phyloP scores from a whole-genome alignment of 352 stramenopile genomes.

The Nothophytophthora sp. region DNA sequence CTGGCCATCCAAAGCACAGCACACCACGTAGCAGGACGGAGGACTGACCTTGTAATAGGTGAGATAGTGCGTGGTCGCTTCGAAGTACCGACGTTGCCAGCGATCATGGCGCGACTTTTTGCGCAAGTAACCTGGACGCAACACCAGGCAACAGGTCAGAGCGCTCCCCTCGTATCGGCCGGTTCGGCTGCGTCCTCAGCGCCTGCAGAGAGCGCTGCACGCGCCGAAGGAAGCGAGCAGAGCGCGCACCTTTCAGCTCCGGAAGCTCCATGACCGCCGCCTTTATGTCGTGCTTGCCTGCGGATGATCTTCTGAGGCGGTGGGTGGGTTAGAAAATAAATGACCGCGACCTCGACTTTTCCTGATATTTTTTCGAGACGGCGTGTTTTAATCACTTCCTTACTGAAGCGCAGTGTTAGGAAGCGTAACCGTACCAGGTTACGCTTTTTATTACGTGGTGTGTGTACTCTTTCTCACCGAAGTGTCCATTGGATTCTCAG shows the following conservation, averaged over 20 bases:
- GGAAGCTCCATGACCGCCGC: slow-evolving; percentile 60
- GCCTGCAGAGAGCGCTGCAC: too few species aligned
- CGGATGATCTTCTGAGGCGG: not conserved
- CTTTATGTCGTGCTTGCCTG: too few species aligned
- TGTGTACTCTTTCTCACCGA: too few species aligned
- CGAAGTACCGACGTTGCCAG: slow-evolving; percentile 98
- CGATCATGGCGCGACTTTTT: slow-evolving; percentile 93
- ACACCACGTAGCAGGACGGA: not conserved
- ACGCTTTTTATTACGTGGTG: too few species aligned
- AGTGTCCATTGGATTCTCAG: too few species aligned
- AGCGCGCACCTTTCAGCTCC: slow-evolving; percentile 74
- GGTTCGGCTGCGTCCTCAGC: too few species aligned
- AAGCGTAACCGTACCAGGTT: too few species aligned
- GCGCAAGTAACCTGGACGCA: slow-evolving; percentile 84
- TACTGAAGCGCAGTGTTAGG: too few species aligned
- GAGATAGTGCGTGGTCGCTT: slow-evolving; percentile 97
- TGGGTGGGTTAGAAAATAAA: slow-evolving; percentile 12
- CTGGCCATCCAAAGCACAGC: not conserved
- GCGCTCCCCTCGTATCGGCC: too few species aligned
- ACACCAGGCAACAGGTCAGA: not conserved
- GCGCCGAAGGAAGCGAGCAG: too few species aligned
- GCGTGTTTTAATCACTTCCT: too few species aligned
- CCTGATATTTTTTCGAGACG: too few species aligned
- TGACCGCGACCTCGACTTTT: not conserved
- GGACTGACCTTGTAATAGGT: slow-evolving; percentile 97